Percentiles rank a stretch among this genome's conserved stretches.
phyloP scores from a whole-genome alignment of 805 yeast genomes.

The Suhomyces pyralidae region DNA sequence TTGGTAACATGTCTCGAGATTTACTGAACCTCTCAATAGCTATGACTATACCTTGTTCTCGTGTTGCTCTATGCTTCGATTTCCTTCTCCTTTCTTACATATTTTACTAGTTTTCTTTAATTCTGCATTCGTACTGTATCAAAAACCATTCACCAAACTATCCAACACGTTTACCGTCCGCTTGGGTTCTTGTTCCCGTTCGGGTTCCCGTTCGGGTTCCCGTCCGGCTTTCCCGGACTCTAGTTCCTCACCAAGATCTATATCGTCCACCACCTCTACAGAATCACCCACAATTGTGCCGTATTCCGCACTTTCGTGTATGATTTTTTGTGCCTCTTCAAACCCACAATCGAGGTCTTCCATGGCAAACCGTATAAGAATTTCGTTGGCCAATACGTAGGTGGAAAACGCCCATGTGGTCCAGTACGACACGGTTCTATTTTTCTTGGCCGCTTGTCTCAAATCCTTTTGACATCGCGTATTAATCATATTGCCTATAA shows the following conservation, averaged over 20 bases:
- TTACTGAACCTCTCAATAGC: too few relatives aligned
- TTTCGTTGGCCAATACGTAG: constrained; percentile 63
- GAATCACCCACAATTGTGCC: constrained; percentile 40
- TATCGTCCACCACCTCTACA: constrained; percentile 28
- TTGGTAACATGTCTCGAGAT: too few relatives aligned
- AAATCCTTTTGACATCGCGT: constrained; percentile 30
- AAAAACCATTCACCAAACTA: constrained; percentile 1
- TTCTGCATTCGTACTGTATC: background rate
- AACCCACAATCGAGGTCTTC: constrained; percentile 40
- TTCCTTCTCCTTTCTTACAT: too few relatives aligned
- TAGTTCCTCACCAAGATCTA: constrained; percentile 9
- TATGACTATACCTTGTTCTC: too few relatives aligned
- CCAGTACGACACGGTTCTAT: constrained; percentile 59
- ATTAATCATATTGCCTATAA: constrained; percentile 45
- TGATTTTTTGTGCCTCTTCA: constrained; percentile 44
- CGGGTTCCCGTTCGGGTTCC: background rate
- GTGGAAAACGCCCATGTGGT: constrained; percentile 52
- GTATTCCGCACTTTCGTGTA: constrained; percentile 47
- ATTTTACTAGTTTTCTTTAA: too few relatives aligned
- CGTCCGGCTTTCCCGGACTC: background rate
- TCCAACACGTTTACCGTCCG: background rate
- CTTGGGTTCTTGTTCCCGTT: background rate
- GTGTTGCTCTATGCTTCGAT: too few relatives aligned
- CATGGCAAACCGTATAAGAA: constrained; percentile 49
- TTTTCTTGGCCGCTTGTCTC: constrained; percentile 20